Conservation (phyloP, 257 asterid genomes). For the Solanum medicagineum region DNA sequence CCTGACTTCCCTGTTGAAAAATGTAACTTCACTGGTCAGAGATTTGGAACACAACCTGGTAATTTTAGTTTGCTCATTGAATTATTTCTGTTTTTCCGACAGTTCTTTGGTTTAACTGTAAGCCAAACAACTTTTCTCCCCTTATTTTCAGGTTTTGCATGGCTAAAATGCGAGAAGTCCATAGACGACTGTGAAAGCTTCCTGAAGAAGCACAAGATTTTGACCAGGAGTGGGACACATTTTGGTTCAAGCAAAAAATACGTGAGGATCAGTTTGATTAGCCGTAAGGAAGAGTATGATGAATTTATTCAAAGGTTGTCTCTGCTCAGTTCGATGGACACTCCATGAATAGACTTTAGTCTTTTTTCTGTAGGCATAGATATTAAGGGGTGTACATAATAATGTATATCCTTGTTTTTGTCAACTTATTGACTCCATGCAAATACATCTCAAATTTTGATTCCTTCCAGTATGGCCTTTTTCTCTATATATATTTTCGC, state of each 20-base stretch:
- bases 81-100: not conserved
- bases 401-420: not conserved
- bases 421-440: not conserved
- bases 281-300: conserved; percentile 44
- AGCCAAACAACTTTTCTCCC: not conserved
- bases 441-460: not conserved
- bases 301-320: conserved; percentile 44
- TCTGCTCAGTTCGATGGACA: conserved; percentile 10
- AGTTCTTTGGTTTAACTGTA: not conserved
- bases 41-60: conserved; percentile 71
- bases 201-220: conserved; percentile 48
- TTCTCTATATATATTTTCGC: not conserved
- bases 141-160: conserved; percentile 54
- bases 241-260: conserved; percentile 50
- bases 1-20: conserved; percentile 38
- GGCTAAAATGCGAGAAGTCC: conserved; percentile 71
- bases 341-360: not conserved
- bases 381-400: not conserved
- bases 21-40: conserved; percentile 48
- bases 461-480: not conserved
- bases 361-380: not conserved
- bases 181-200: conserved; percentile 58
- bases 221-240: conserved; percentile 63
- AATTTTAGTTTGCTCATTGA: not conserved
- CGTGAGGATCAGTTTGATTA: conserved; percentile 59